Evolutionary conservation across 2,329 filamentous ascomycete species (phyloP).

Genomic region (Lachnum nothofagi): DNA sequence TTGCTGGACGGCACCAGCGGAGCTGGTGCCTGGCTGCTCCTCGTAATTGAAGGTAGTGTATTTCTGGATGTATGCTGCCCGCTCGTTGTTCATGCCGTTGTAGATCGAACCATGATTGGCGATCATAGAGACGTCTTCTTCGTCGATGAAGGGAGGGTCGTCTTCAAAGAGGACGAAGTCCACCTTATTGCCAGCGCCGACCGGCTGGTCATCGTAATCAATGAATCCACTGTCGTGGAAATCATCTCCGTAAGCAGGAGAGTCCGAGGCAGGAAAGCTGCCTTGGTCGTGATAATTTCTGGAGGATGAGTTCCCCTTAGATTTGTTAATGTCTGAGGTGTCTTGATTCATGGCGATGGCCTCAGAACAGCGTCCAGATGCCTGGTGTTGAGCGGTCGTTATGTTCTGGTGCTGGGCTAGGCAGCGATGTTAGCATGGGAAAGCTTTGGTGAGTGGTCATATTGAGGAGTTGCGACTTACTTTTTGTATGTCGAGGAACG

Average conservation of each 20-base stretch:
- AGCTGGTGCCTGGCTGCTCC: conserved; percentile 1
- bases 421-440: conserved; percentile 14
- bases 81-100: conserved; percentile 7
- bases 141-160: conserved; percentile 1
- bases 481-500: not conserved
- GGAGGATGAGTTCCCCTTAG: not conserved
- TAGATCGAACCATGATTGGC: conserved; percentile 5
- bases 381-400: conserved; percentile 11
- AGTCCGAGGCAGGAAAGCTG: not conserved
- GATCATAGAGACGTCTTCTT: conserved; percentile 5
- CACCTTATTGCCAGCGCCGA: conserved; percentile 1
- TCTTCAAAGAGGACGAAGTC: conserved; percentile 17
- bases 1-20: not conserved
- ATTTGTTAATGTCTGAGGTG: not conserved
- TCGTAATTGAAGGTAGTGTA: not conserved
- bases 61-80: not conserved
- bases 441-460: not conserved
- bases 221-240: conserved; percentile 17
- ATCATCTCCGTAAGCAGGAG: not conserved
- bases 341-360: conserved; percentile 1
- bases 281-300: not conserved
- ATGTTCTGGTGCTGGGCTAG: conserved; percentile 10
- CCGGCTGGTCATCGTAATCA: conserved; percentile 3
- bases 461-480: not conserved
- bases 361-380: conserved; percentile 3